Evolutionary conservation across 345 rosid species (phyloP), one percentile per base, ranked within the genome.

Genomic region (Capsella bursapastoris): DNA sequence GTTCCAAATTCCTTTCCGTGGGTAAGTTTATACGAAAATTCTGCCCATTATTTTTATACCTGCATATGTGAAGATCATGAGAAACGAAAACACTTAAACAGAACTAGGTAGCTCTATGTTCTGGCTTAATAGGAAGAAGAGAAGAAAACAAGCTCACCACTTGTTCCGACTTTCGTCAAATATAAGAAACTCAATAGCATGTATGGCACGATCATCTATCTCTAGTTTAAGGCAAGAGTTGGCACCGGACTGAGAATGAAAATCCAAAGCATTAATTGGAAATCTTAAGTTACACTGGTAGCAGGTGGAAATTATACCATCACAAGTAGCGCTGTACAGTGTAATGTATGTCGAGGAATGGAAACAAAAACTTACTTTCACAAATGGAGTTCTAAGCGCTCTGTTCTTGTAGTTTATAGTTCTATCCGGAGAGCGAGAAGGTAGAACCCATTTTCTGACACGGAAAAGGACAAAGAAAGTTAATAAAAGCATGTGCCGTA

Each of bases 341-440:
- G 25, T 47, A 64, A 67, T 5, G 37, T 37, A 34, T 12, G 48
- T 8, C 11, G 56, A 38, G 60, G 75, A 49, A 35, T 37, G 51
- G n/a, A 25, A 35, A 67, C 59, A 51, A 49, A 22, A 52, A 79
- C 89, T 75, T 82, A 92, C 99, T 76, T 84, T 86, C 28, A 84
- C 82, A 66, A 96, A 92, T 62, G 98, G 96, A 78, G 90, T 86
- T 84, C 99, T 86, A 56, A 96, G 91, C 40, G 98, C 99, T 82
- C 87, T 89, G 75, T 92, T 87, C 85, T 96, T 92, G 78, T 92
- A 83, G 78, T 81, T 85, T 85, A 75, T 82, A 58, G 92, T 89
- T 78, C 96, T 97, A 72, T 89, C 85, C 10, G 98, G 99, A 43
- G 53, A 78, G 58, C 70, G 83, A 72, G 92, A 86, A 62, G 99